These are phyloP conservation scores for Colletotrichum plurivorum DNA, from an alignment of 2,329 filamentous ascomycete genomes.

Conservation along the genomic window DNA sequence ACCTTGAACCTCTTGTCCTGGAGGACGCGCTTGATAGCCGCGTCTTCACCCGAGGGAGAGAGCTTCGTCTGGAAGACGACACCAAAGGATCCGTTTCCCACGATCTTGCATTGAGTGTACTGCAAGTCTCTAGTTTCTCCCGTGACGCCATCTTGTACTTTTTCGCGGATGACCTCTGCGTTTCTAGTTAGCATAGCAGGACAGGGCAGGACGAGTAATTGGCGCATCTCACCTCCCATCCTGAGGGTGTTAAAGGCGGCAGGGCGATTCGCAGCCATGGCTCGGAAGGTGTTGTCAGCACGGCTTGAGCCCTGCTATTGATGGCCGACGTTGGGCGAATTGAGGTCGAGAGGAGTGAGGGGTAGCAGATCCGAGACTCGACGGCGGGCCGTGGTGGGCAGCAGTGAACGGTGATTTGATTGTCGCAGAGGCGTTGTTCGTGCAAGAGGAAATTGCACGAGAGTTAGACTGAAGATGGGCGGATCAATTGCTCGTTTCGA, in stretches of 20 bases:
- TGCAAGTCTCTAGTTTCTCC: slow-evolving; percentile 97
- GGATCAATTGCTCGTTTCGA: slow-evolving; percentile 33
- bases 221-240: slow-evolving; percentile 88
- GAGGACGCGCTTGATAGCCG: slow-evolving; percentile 97
- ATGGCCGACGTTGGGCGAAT: slow-evolving; percentile 38
- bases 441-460: slow-evolving; percentile 33
- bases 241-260: slow-evolving; percentile 89
- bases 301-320: slow-evolving; percentile 40
- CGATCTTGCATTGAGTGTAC: slow-evolving; percentile 99
- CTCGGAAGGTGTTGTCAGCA: slow-evolving; percentile 40
- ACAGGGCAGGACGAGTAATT: slow-evolving; percentile 34
- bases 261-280: slow-evolving; percentile 92
- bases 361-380: slow-evolving; percentile 47
- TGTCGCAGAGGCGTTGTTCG: slow-evolving; percentile 14
- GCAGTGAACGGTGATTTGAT: slow-evolving; percentile 27
- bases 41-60: slow-evolving; percentile 97
- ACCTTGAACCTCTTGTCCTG: slow-evolving; percentile 99
- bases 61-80: slow-evolving; percentile 99
- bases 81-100: slow-evolving; percentile 98
- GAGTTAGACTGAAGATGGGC: slow-evolving; percentile 5
- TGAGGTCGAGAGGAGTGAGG: slow-evolving; percentile 46
- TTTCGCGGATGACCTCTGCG: slow-evolving; percentile 96
- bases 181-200: slow-evolving; percentile 20
- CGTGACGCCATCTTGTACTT: slow-evolving; percentile 97
- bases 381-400: slow-evolving; percentile 55